Base-by-base conservation (phyloP, 225 moss, liverwort and hornwort species). In the Physcomitrellopsis africana region DNA sequence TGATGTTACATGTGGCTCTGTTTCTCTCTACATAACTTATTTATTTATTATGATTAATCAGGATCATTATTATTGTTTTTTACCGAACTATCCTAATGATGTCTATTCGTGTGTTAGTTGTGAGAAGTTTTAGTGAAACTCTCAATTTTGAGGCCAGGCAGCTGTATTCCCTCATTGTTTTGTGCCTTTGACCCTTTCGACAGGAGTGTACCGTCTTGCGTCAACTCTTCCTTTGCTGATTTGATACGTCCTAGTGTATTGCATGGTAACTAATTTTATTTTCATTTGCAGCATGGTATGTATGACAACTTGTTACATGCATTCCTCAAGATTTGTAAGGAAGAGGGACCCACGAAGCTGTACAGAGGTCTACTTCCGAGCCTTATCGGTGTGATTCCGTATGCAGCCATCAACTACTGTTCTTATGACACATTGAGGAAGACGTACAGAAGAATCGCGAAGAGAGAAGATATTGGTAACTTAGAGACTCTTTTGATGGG, bases 351-450 rank as follows among this genome's bases (percentile, higher is more conserved):
- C 4, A 81, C 59, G 84, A 91, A 91, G 78, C 87, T 93, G 24
- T 93, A 93, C 76, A 87, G 93, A 73, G 93, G 93, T 16, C 82
- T 93, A 49, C 71, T 85, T 20, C 93, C 93, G n/a, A 93, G 93
- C 65, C 44, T 93, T 23, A 84, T 91, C 47, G 93, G 93, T 12
- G 93, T 93, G n/a, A 78, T 93, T 65, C 93, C 93, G 5, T 93
- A 93, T 62, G 93, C 93, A 6, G 93, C 93, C 47, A 87, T 90
- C n/a, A 93, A 93, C 61, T 93, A 93, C 65, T 83, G 84, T 62
- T 76, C 91, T 0, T 93, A 93, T 59, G 93, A 93, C 41, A 78
- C 89, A 0, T 66, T 93, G 69, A 85, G 93, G 46, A 89, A 74
- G 75, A 60, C 87, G 1, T 93, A 93, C 63, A 89, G 85, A 73